Conservation (phyloP, 2,329 filamentous ascomycete genomes). For the Ilyonectria mors-panacis region DNA sequence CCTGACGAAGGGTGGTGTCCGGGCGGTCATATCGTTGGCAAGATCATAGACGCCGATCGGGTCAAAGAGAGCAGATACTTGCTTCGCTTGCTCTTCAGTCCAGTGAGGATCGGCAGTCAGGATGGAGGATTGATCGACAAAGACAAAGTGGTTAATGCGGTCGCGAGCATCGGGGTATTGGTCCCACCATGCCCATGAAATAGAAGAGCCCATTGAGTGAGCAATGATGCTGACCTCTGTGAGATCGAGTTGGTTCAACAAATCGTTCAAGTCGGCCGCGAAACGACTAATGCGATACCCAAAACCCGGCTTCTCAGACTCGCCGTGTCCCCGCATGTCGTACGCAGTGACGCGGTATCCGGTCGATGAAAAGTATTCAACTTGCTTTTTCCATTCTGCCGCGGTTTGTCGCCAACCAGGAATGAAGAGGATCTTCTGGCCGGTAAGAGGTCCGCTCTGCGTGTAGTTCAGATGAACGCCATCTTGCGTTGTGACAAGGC, state of each 20-base stretch:
- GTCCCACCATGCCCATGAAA: conserved; percentile 53
- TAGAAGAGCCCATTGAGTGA: conserved; percentile 54
- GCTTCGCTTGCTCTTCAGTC: conserved; percentile 41
- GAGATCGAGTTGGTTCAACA: conserved; percentile 47
- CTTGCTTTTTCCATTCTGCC: conserved; percentile 51
- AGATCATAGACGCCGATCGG: conserved; percentile 36
- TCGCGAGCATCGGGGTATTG: conserved; percentile 44
- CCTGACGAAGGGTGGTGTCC: conserved; percentile 35
- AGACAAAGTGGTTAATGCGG: conserved; percentile 44
- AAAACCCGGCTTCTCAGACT: conserved; percentile 51
- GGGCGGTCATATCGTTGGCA: conserved; percentile 34
- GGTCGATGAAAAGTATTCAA: conserved; percentile 45
- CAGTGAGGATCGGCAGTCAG: conserved; percentile 49
- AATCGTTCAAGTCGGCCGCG: conserved; percentile 48
- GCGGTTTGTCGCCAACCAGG: conserved; percentile 53
- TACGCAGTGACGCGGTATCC: conserved; percentile 48
- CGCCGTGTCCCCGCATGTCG: conserved; percentile 53
- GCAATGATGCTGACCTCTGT: conserved; percentile 50
- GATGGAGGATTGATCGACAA: conserved; percentile 26
- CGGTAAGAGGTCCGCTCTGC: conserved; percentile 21
- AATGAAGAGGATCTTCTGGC: conserved; percentile 50
- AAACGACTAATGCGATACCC: conserved; percentile 50
- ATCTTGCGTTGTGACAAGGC: conserved; percentile 38
- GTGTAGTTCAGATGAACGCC: conserved; percentile 44
- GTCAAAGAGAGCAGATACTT: conserved; percentile 42